Evolutionary conservation across 148 eudicot genomes (phyloP).

Genomic region (Rhododendron henanense): DNA sequence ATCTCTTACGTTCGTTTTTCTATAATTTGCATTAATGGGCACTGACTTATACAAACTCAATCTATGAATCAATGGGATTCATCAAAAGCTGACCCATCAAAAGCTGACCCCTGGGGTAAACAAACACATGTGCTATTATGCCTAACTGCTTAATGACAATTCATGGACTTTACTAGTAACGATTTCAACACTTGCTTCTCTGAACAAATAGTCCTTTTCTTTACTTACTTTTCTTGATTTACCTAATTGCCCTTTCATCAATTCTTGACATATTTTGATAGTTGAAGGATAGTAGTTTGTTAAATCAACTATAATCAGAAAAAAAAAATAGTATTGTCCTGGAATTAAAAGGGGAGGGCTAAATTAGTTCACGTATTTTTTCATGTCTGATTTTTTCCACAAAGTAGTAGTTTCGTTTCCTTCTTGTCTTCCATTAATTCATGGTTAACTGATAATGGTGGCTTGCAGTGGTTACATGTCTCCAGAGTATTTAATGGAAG

Average conservation of each 20-base stretch:
- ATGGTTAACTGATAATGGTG: neutral
- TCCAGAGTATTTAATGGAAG: constrained; percentile 36
- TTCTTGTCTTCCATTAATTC: neutral
- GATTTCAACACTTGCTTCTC: neutral
- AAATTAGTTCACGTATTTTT: neutral
- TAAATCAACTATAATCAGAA: neutral
- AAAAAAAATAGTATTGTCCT: neutral
- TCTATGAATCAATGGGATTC: neutral
- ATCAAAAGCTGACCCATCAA: neutral
- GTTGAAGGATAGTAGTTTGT: neutral
- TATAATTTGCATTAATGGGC: neutral
- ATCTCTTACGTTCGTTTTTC: neutral
- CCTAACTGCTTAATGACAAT: neutral
- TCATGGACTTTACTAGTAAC: neutral
- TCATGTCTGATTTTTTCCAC: neutral
- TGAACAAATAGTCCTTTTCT: neutral
- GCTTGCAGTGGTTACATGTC: constrained; percentile 21
- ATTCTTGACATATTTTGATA: neutral
- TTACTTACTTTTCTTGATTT: neutral
- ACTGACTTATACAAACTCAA: neutral
- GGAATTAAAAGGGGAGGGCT: neutral
- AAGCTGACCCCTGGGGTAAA: neutral
- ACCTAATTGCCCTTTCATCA: neutral
- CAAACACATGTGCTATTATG: neutral
- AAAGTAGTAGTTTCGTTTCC: neutral